Evolutionary conservation across 306 rosid genomes (phyloP).

Genomic region (Casuarina equisetifolia): DNA sequence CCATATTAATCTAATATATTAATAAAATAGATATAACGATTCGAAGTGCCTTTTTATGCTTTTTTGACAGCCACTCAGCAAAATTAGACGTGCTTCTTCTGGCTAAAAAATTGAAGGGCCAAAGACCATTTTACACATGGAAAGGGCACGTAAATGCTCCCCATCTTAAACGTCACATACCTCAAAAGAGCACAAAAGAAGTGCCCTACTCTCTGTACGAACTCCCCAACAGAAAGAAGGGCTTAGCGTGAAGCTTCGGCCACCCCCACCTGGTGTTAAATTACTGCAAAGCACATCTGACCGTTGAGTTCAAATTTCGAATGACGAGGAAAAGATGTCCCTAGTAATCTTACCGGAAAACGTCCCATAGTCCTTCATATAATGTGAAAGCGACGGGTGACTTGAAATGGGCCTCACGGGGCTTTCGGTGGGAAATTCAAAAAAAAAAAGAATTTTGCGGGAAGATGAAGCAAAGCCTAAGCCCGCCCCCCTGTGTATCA

Average conservation of each 20-base stretch:
- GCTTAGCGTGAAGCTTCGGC: background rate
- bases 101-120: background rate
- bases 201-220: background rate
- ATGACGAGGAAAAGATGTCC: background rate
- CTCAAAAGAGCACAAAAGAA: background rate
- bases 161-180: background rate
- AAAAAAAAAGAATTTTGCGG: background rate
- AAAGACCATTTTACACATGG: background rate
- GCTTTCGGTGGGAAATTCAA: constrained; percentile 24
- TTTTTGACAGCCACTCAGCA: no score
- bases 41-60: no score
- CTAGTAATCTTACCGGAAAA: background rate
- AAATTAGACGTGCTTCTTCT: no score
- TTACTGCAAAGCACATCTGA: constrained; percentile 16
- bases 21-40: no score
- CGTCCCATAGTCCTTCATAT: background rate
- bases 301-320: constrained; percentile 28
- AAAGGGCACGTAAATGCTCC: background rate
- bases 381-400: constrained; percentile 13
- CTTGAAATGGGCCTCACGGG: background rate
- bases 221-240: background rate
- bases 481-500: no score
- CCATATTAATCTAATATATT: no score
- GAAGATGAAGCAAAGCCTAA: background rate
- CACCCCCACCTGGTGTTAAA: background rate